Evolutionary conservation across 768 basidiomycete genomes (phyloP).

Genomic region (Termitomyces sp.): DNA sequence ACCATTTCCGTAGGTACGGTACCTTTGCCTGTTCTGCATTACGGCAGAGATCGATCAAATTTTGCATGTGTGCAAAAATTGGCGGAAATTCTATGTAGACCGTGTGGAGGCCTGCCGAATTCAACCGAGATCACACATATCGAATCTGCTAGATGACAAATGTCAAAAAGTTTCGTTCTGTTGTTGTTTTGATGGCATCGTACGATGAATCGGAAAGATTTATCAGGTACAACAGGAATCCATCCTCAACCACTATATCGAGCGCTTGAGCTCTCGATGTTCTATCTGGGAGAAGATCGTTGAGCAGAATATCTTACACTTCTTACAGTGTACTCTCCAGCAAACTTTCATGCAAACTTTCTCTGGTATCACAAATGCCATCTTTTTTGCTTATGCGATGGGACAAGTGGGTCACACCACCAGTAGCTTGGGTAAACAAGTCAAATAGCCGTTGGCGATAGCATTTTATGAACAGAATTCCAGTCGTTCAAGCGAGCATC

Average conservation of each 20-base stretch:
- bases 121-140: not conserved
- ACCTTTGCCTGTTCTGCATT: not conserved
- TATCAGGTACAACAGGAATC: not conserved
- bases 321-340: not conserved
- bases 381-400: not conserved
- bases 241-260: too few species aligned
- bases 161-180: not conserved
- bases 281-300: not conserved
- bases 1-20: not conserved
- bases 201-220: not conserved
- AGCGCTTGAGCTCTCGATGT: not conserved
- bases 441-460: not conserved
- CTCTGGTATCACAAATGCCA: not conserved
- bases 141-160: not conserved
- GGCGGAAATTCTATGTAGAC: conserved; percentile 1
- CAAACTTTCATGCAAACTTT: not conserved
- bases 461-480: not conserved
- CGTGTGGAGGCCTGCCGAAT: not conserved
- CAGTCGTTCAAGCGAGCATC: not conserved
- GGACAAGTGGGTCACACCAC: not conserved
- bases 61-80: not conserved
- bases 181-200: not conserved
- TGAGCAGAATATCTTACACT: not conserved
- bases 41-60: not conserved
- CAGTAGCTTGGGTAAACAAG: not conserved